Percentiles rank a stretch among this genome's conserved stretches.
Conservation (phyloP, 176 grass and related monocot genomes). For the Phyllostachys edulis region DNA sequence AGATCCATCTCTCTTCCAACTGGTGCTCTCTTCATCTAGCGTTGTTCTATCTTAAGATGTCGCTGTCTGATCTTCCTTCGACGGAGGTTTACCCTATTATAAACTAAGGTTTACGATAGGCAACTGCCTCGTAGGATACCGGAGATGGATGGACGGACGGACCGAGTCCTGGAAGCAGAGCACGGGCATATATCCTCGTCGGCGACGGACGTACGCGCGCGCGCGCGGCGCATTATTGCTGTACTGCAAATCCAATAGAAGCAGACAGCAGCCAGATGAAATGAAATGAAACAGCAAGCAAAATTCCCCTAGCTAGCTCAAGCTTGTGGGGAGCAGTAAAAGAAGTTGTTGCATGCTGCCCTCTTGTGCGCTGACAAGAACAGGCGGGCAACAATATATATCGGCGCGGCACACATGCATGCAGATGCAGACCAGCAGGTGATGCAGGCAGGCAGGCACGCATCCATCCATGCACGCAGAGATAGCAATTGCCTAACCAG, state of each 20-base stretch:
- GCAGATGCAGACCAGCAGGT: neutral
- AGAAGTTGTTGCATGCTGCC: neutral
- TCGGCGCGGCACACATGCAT: neutral
- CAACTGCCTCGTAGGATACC: neutral
- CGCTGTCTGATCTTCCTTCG: too few relatives aligned
- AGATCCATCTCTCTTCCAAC: too few relatives aligned
- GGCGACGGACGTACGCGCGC: too few relatives aligned
- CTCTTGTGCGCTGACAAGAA: neutral
- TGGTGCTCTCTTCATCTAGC: too few relatives aligned
- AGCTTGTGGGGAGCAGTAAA: neutral
- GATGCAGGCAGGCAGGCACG: neutral
- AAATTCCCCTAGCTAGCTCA: neutral
- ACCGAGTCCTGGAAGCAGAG: neutral
- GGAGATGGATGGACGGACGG: neutral
- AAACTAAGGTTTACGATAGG: too few relatives aligned
- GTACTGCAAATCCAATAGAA: constrained; percentile 7
- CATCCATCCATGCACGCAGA: neutral
- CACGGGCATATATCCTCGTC: neutral
- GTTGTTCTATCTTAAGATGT: too few relatives aligned
- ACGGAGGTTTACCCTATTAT: too few relatives aligned
- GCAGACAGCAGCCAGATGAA: neutral
- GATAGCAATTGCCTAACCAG: too few relatives aligned
- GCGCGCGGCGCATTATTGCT: neutral
- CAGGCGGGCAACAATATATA: neutral
- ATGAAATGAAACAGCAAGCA: neutral